Conservation (phyloP, 441 rosid genomes). For the Biscutella auriculata region DNA sequence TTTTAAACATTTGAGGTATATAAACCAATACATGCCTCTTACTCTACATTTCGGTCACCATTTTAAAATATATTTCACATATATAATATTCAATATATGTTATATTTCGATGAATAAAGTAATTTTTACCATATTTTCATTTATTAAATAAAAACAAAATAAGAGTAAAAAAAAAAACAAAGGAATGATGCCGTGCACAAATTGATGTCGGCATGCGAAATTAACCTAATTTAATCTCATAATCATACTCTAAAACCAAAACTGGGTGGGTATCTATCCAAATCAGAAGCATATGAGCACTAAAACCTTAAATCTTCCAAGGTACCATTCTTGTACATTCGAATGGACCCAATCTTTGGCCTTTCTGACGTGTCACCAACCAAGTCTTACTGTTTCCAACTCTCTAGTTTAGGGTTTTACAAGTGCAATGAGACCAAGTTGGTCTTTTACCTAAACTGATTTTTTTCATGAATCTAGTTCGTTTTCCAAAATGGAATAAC, state of each 20-base stretch:
- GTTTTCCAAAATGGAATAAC: background rate
- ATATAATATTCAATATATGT: background rate
- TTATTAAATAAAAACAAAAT: background rate
- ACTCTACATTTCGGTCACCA: no score
- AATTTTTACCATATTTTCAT: background rate
- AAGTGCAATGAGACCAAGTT: conserved; percentile 13
- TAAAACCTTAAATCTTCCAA: conserved; percentile 16
- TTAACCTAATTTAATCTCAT: conserved; percentile 8
- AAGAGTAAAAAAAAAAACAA: background rate
- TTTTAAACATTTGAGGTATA: background rate
- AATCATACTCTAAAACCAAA: conserved; percentile 23
- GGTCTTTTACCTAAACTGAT: conserved; percentile 19
- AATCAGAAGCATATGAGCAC: conserved; percentile 16
- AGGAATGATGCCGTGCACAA: conserved; percentile 8
- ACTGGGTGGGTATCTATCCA: conserved; percentile 18
- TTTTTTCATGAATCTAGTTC: conserved; percentile 9
- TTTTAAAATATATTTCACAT: background rate
- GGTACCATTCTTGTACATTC: conserved; percentile 29
- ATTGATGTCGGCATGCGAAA: conserved; percentile 21
- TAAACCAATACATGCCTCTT: no score
- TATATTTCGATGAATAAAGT: background rate
- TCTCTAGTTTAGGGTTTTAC: conserved; percentile 13
- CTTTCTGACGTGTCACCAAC: conserved; percentile 72
- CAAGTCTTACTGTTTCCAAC: conserved; percentile 37
- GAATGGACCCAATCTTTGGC: conserved; percentile 16